Base-by-base conservation (phyloP, 305 asterid species). In the Lippia alba region DNA sequence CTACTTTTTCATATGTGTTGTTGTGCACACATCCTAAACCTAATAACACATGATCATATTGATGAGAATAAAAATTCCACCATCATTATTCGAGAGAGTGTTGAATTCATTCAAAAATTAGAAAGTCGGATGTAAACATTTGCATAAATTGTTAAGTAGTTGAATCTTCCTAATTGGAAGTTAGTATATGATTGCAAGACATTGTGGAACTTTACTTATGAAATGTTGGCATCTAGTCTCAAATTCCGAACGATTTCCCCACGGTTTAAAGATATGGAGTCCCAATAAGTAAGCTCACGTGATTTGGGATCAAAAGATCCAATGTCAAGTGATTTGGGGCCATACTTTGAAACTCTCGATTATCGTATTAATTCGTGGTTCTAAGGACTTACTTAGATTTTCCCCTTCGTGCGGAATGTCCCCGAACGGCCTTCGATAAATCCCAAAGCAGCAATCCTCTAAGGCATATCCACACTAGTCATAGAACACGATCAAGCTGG, bases 101-200 rank as follows among this genome's bases (percentile, higher is more conserved):
- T 58, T 20, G 51, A 69, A 3, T 69, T 14, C 44, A 50, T 69
- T 6, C 32, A 4, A 4, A 2, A 3, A 8, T 57, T 17, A 1
- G 61, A 70, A 16, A 18, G 12, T 15, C 48, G 36, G 12, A 1
- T 24, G 32, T 15, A 14, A 4, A 6, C 17, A 0, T 70, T 70
- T 60, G 11, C 33, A 0, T 2, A 58, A 1, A 58, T 48, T 41
- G 74, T 60, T 4, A 50, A 70, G 18, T 4, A 69, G 33, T 8
- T 69, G 2, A 17, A 48, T 3, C 2, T 48, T 10, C 46, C 48
- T 3, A 14, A 24, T 1, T 59, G 19, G 17, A 58, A 59, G n/a
- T 45, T 44, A 19, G n/a, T 46, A n/a, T 18, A 44, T 69, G 67
- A 30, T 48, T 57, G 67, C 32, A 10, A 11, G 12, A 69, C 60